These are phyloP conservation scores for Isatis tinctoria DNA, from an alignment of 345 rosid genomes.

Conservation along the genomic window DNA sequence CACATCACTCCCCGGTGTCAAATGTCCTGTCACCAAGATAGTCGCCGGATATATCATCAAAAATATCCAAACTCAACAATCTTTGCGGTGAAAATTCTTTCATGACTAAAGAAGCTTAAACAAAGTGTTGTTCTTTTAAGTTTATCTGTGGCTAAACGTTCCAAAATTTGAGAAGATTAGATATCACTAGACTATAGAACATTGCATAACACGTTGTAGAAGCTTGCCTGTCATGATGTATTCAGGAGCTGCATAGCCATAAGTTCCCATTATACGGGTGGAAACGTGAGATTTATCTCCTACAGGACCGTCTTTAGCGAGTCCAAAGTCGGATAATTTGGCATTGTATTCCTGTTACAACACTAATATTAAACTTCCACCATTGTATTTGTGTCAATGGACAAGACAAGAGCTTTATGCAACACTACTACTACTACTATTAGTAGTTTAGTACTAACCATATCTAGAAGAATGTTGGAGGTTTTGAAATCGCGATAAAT, in stretches of 20 bases:
- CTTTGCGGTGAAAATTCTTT: not conserved
- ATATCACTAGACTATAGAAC: not conserved
- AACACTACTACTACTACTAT: not conserved
- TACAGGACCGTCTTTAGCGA: constrained; percentile 96
- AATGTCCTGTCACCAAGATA: constrained; percentile 51
- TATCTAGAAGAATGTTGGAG: constrained; percentile 82
- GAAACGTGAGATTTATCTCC: constrained; percentile 98
- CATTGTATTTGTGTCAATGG: not conserved
- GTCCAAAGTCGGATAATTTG: constrained; percentile 92
- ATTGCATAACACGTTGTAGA: not conserved
- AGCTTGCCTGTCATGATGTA: constrained; percentile 88
- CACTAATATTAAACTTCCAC: constrained; percentile 9
- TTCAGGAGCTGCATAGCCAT: constrained; percentile 98
- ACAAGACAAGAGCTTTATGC: constrained; percentile 1
- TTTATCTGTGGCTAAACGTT: not conserved
- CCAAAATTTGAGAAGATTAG: not conserved
- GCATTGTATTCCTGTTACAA: constrained; percentile 79
- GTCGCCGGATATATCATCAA: not conserved
- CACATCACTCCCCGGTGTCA: constrained; percentile 85
- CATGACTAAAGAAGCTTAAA: not conserved
- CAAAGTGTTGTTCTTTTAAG: not conserved
- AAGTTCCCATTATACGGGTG: constrained; percentile 98
- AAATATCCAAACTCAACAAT: constrained; percentile 3
- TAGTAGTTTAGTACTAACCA: constrained; percentile 52
- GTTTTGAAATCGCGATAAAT: constrained; percentile 97